Evolutionary conservation across 2,329 filamentous ascomycete species (phyloP).

Genomic region (Fusarium liriodendri): DNA sequence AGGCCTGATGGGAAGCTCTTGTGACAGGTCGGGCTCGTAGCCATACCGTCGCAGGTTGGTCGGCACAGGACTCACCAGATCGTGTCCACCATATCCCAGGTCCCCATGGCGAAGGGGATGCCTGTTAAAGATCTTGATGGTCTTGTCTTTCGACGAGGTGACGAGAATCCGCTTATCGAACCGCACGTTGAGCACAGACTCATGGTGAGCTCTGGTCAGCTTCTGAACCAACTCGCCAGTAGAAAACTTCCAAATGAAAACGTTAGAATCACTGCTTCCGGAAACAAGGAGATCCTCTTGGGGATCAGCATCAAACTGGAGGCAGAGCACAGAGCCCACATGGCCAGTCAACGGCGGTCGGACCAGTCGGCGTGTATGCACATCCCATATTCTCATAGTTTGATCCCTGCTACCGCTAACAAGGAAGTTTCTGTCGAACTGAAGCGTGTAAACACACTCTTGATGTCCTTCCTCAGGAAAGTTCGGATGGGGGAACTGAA

Average conservation of each 20-base stretch:
- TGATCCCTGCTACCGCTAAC: slow-evolving; percentile 94
- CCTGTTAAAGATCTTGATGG: slow-evolving; percentile 96
- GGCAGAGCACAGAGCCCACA: slow-evolving; percentile 86
- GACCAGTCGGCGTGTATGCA: slow-evolving; percentile 82
- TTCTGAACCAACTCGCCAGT: slow-evolving; percentile 86
- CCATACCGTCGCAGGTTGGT: slow-evolving; percentile 65
- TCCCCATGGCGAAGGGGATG: slow-evolving; percentile 71
- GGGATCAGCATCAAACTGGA: slow-evolving; percentile 92
- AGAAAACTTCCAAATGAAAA: slow-evolving; percentile 94
- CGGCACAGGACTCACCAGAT: slow-evolving; percentile 64
- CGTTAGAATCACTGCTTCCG: slow-evolving; percentile 89
- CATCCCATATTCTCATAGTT: slow-evolving; percentile 89
- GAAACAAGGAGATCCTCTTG: slow-evolving; percentile 94
- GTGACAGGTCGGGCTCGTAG: slow-evolving; percentile 59
- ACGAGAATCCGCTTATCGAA: slow-evolving; percentile 94
- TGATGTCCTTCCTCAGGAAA: slow-evolving; percentile 84
- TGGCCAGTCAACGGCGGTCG: slow-evolving; percentile 82
- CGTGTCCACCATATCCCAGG: slow-evolving; percentile 60
- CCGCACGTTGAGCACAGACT: slow-evolving; percentile 92
- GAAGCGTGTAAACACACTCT: slow-evolving; percentile 95
- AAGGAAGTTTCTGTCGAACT: slow-evolving; percentile 86
- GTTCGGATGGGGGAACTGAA: slow-evolving; percentile 88
- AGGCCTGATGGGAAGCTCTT: slow-evolving; percentile 64
- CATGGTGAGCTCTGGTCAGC: slow-evolving; percentile 80
- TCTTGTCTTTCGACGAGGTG: slow-evolving; percentile 97